These are phyloP conservation scores for Drosera capensis DNA, from an alignment of 148 eudicot species.

Conservation along the genomic window DNA sequence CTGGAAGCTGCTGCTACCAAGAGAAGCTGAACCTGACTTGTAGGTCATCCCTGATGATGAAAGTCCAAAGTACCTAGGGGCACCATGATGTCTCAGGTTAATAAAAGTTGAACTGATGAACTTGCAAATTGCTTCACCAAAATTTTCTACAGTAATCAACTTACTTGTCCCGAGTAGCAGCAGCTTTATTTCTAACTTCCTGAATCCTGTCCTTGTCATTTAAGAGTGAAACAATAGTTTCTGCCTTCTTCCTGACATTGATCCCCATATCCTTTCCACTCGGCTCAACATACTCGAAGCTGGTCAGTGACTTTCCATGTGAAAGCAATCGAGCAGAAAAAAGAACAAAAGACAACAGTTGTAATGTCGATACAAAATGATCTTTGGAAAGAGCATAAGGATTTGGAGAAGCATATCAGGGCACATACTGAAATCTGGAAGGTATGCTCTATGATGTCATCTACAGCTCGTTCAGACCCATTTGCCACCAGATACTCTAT, in stretches of 20 bases:
- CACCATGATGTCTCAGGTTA: conserved; percentile 3
- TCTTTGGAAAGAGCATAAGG: too few relatives aligned
- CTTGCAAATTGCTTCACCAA: not conserved
- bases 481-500: conserved; percentile 90
- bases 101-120: not conserved
- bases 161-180: conserved; percentile 84
- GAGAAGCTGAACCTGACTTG: conserved; percentile 63
- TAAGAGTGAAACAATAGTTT: conserved; percentile 65
- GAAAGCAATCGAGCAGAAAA: conserved; percentile 11
- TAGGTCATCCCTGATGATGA: conserved; percentile 75
- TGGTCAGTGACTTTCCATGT: conserved; percentile 51
- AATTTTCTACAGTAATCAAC: conserved; percentile 18
- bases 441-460: conserved; percentile 93
- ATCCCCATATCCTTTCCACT: conserved; percentile 87
- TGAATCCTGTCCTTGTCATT: conserved; percentile 86
- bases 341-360: conserved; percentile 1
- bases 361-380: not conserved
- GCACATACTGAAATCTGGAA: conserved; percentile 78
- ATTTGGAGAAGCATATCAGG: too few relatives aligned
- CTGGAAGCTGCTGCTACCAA: conserved; percentile 35
- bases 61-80: conserved; percentile 72
- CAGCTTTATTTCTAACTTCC: conserved; percentile 84
- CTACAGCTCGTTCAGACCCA: conserved; percentile 98
- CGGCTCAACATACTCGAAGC: conserved; percentile 80
- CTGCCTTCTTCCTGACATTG: conserved; percentile 96